Percentiles rank a stretch among this genome's conserved stretches.
phyloP scores from a whole-genome alignment of 495 filamentous ascomycete species.

The Daldinia vernicosa region DNA sequence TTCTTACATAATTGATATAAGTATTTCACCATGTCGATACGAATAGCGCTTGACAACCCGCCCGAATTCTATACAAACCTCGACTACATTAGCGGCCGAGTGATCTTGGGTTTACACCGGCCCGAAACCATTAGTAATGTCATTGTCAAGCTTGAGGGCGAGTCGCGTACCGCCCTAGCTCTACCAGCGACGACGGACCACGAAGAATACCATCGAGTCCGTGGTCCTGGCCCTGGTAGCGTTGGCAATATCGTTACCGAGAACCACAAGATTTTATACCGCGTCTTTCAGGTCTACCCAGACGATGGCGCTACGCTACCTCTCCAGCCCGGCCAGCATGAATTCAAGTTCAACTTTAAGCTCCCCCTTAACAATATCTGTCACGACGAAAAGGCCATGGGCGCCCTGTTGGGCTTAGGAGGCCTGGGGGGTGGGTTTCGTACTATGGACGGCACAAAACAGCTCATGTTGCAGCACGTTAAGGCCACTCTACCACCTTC shows the following conservation, averaged over 20 bases:
- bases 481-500: conserved; percentile 90
- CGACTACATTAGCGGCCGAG: conserved; percentile 73
- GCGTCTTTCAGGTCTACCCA: conserved; percentile 83
- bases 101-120: conserved; percentile 70
- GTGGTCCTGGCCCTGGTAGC: conserved; percentile 12
- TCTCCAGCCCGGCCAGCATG: conserved; percentile 78
- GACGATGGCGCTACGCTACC: conserved; percentile 69
- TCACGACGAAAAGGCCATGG: conserved; percentile 60
- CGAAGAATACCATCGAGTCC: conserved; percentile 38
- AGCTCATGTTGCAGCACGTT: conserved; percentile 71
- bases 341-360: conserved; percentile 93
- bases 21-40: conserved; percentile 71
- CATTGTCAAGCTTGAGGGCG: conserved; percentile 93
- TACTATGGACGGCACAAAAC: conserved; percentile 61
- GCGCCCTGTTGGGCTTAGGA: conserved; percentile 53
- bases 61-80: conserved; percentile 88
- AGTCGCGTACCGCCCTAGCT: conserved; percentile 71
- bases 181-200: conserved; percentile 36
- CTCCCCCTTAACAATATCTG: conserved; percentile 94
- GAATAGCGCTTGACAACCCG: conserved; percentile 76
- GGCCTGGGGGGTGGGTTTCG: conserved; percentile 54
- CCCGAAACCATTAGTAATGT: conserved; percentile 78
- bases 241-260: conserved; percentile 54
- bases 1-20: neutral
- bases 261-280: conserved; percentile 68